Base-by-base conservation (phyloP, 139 green algal genomes). In the Chlamydomonas applanata region DNA sequence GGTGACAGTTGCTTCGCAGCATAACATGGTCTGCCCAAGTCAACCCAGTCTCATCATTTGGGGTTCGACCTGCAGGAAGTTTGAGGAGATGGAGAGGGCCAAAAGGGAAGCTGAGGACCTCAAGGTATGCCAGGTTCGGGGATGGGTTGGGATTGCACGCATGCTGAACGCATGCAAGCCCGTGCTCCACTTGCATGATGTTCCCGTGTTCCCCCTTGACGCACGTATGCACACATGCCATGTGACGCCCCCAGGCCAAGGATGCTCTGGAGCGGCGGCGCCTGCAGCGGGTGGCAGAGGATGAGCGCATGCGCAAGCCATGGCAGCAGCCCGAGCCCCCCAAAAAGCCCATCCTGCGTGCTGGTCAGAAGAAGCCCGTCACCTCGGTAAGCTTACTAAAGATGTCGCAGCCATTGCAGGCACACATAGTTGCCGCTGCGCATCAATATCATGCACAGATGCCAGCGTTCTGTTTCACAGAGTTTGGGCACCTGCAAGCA, bases 251-350 rank as follows among this genome's bases (percentile, higher is more conserved):
- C 22, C 69, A 87, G 82, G 74, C 83, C 20, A 85, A 86, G 56
- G 67, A 79, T 20, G 79, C 85, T 0, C 54, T 90, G 56, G 82
- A 90, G 46, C 61, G 69, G 3, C 56, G 82, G 34, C 54, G 60
- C 0, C 13, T 59, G 27, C 61, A 85, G 73, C 74, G 85, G 0
- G 16, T 72, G 33, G 71, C 81, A 30, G 68, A 85, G 68, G 85
- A 90, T 52, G 73, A 90, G 61, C 82, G 83, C 49, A 90, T 90
- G 85, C 82, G 85, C 2, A 82, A 85, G 44, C 85, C 85, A 1
- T 80, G 65, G 70, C 80, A 85, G 59, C 67, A 79, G 75, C 85
- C 85, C 17, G 72, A 80, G 27, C 68, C 79, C 0, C 71, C 81
- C 34, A 85, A 84, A n/a, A 90, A 87, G 57, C 70, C 63, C 16